phyloP scores from a whole-genome alignment of 2,329 filamentous ascomycete genomes.

The Aureobasidium lini region DNA sequence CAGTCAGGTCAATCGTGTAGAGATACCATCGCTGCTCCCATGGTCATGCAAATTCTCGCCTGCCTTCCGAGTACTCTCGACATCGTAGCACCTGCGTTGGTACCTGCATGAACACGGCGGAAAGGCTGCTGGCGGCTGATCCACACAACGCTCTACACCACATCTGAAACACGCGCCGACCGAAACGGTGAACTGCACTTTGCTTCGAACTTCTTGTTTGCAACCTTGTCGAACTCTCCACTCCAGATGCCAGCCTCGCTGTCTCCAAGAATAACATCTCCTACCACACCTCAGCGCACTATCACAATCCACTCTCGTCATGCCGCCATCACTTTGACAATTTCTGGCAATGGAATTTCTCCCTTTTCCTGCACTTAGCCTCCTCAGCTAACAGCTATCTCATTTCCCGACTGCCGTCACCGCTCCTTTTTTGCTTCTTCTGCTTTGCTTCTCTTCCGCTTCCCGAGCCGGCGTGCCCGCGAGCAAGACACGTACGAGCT shows the following conservation, averaged over 20 bases:
- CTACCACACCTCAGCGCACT: neutral
- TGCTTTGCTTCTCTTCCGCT: conserved; percentile 3
- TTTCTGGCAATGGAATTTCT: neutral
- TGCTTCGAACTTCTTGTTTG: neutral
- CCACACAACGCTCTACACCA: neutral
- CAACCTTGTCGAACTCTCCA: neutral
- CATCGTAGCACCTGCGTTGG: conserved; percentile 1
- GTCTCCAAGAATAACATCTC: conserved; percentile 8
- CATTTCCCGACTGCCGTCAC: conserved; percentile 7
- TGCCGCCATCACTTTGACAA: neutral
- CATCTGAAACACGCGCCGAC: conserved; percentile 10
- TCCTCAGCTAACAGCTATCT: neutral
- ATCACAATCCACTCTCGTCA: neutral
- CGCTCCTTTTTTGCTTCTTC: conserved; percentile 10
- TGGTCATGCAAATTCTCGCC: neutral
- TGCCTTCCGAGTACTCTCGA: neutral
- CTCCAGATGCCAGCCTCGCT: neutral
- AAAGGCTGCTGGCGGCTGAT: conserved; percentile 5
- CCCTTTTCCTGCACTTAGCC: neutral
- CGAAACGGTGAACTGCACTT: conserved; percentile 3
- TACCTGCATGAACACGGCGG: conserved; percentile 9
- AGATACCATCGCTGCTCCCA: neutral
- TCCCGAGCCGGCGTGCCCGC: neutral
- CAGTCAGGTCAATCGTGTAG: neutral
- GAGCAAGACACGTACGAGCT: neutral